A percentile compares a stretch with the other conserved stretches of the same genome.
Evolutionary conservation across 495 filamentous ascomycete species (phyloP).

Genomic region (Daldinia concentrica): DNA sequence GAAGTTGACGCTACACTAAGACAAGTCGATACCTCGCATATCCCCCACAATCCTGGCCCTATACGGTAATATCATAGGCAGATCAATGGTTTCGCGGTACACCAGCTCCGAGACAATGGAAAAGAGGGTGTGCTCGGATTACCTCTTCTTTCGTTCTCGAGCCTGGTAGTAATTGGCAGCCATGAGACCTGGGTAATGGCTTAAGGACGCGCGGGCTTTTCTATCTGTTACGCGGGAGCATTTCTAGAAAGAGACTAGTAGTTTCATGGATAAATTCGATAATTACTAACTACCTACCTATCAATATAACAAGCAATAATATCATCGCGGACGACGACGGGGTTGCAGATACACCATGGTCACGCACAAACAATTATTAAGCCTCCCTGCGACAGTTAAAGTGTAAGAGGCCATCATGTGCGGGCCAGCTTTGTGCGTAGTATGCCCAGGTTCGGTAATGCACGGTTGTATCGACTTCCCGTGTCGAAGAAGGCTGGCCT

Average conservation of each 20-base stretch:
- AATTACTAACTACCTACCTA: constrained; percentile 2
- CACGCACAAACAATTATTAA: constrained; percentile 30
- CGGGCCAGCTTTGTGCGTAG: constrained; percentile 12
- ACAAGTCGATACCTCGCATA: constrained; percentile 33
- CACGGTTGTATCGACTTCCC: constrained; percentile 23
- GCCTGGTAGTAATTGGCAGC: constrained; percentile 10
- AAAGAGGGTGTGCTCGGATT: constrained; percentile 39
- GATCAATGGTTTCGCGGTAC: constrained; percentile 23
- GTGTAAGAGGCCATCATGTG: constrained; percentile 32
- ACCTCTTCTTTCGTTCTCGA: constrained; percentile 33
- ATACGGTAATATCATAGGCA: constrained; percentile 21
- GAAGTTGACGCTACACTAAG: constrained; percentile 17
- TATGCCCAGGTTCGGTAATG: constrained; percentile 22
- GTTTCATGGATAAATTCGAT: constrained; percentile 40
- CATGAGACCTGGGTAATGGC: constrained; percentile 12
- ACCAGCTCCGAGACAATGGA: constrained; percentile 25
- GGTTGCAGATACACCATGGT: constrained; percentile 26
- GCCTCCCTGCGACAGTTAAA: constrained; percentile 36
- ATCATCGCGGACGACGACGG: not conserved
- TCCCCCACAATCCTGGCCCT: constrained; percentile 36
- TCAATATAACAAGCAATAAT: constrained; percentile 19
- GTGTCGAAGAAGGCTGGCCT: constrained; percentile 10
- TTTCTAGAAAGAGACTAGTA: constrained; percentile 33
- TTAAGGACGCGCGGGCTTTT: constrained; percentile 15
- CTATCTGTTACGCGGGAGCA: constrained; percentile 31